Base-by-base conservation (phyloP, 2,329 filamentous ascomycete species). In the Phoma sp. region DNA sequence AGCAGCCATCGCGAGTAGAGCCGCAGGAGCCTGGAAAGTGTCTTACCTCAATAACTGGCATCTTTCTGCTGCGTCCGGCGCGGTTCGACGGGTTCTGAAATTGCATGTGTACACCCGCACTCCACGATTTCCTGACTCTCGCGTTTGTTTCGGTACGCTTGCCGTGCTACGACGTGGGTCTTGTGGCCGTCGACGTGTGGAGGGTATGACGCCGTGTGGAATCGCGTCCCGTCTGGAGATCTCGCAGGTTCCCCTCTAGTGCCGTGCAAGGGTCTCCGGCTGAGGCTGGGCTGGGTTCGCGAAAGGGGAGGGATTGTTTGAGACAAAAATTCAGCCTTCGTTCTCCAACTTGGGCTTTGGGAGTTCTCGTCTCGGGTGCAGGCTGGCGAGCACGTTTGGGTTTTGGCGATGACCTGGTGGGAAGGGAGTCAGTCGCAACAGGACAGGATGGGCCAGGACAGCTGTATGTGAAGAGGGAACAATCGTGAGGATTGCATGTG, bases 31-130 rank as follows among this genome's bases (percentile, higher is more conserved):
- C 27, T 54, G 43, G 40, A 36, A 27, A 17, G 17, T 19, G 27
- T 56, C 72, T 68, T 60, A 74, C 72, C 70, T 74, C 71, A 8
- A 74, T 73, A 1, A 74, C 67, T 5, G 71, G 61, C 64, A 69
- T 71, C 60, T 60, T 71, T 52, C 57, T 62, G 56, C 60, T 65
- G 43, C 61, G 60, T 41, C 62, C 55, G 39, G 51, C 46, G 31
- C 58, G 58, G 19, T 56, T 60, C 6, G 57, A 47, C 25, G 56
- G 60, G 55, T 37, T 59, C 33, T 57, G 54, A 48, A 61, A 70
- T 22, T 64, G 61, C 64, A 68, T 65, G 41, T 43, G 40, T 27
- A 43, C 17, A 24, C 12, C 27, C 33, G 41, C 10, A 17, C 37
- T 51, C 33, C 37, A 43, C 29, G 43, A 22, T 53, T 52, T 36